These are phyloP conservation scores for Xylariaceae sp. DNA, from an alignment of 2,329 filamentous ascomycete genomes.

Conservation along the genomic window DNA sequence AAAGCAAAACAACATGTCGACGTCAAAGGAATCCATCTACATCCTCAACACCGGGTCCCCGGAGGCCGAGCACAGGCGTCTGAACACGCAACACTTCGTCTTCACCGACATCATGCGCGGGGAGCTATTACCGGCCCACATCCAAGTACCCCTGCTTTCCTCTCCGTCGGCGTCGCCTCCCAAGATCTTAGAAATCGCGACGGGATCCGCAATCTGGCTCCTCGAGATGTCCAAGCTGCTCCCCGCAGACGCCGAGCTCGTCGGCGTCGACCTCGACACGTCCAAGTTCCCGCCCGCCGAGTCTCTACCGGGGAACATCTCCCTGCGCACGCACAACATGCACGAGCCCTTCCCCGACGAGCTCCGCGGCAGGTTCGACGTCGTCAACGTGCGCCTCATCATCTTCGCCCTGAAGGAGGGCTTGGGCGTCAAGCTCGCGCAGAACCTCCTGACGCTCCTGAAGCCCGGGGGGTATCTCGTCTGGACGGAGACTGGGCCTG, in stretches of 20 bases:
- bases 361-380: slow-evolving; percentile 15
- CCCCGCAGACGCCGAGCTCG: slow-evolving; percentile 9
- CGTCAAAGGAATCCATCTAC: slow-evolving; percentile 16
- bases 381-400: slow-evolving; percentile 16
- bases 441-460: slow-evolving; percentile 15
- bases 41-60: slow-evolving; percentile 6
- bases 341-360: slow-evolving; percentile 12
- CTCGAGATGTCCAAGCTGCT: slow-evolving; percentile 9
- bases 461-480: slow-evolving; percentile 13
- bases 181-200: slow-evolving; percentile 13
- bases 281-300: slow-evolving; percentile 10
- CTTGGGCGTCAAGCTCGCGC: slow-evolving; percentile 4
- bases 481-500: slow-evolving; percentile 14
- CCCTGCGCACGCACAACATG: slow-evolving; percentile 12
- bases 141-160: slow-evolving; percentile 5
- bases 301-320: slow-evolving; percentile 7
- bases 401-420: slow-evolving; percentile 14
- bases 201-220: slow-evolving; percentile 12
- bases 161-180: slow-evolving; percentile 3
- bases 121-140: slow-evolving; percentile 12
- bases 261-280: slow-evolving; percentile 15
- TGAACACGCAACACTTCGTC: slow-evolving; percentile 12
- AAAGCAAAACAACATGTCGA: too few species aligned
- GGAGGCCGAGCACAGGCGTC: slow-evolving; percentile 8
- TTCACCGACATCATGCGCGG: slow-evolving; percentile 13